Evolutionary conservation across 495 filamentous ascomycete genomes (phyloP).

Genomic region (Xylaria cubensis): DNA sequence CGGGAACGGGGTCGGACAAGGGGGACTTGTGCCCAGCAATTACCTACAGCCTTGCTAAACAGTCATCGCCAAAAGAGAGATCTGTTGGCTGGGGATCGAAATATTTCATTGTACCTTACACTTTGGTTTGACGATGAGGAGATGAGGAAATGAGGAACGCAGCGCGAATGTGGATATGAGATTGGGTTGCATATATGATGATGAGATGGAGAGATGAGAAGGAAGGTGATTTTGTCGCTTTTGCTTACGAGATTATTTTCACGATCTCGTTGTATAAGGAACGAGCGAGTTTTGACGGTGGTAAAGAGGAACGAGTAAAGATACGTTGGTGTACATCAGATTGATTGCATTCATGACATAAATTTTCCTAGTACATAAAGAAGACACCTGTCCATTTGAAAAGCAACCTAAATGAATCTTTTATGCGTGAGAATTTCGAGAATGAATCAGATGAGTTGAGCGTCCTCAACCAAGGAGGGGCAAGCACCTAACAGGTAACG

Average conservation of each 20-base stretch:
- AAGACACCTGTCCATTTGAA: no score
- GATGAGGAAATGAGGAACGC: background rate
- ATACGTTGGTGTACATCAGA: background rate
- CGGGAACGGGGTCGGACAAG: constrained; percentile 62
- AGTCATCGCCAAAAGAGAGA: background rate
- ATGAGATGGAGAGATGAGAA: background rate
- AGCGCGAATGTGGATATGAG: no score
- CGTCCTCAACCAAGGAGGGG: background rate
- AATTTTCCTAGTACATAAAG: background rate
- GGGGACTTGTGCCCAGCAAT: constrained; percentile 95
- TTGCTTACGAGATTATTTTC: background rate
- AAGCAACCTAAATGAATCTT: background rate
- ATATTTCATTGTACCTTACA: background rate
- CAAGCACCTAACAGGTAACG: background rate
- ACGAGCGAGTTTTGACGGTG: background rate
- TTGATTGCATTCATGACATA: constrained; percentile 9
- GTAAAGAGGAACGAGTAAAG: background rate
- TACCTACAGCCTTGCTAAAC: constrained; percentile 81
- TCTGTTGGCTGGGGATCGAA: background rate
- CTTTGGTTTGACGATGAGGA: background rate
- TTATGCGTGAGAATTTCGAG: background rate
- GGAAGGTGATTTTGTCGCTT: background rate
- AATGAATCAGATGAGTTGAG: background rate
- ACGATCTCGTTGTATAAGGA: constrained; percentile 3
- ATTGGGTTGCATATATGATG: constrained; percentile 2